These are phyloP conservation scores for Acer campestre DNA, from an alignment of 345 rosid species.

Conservation along the genomic window DNA sequence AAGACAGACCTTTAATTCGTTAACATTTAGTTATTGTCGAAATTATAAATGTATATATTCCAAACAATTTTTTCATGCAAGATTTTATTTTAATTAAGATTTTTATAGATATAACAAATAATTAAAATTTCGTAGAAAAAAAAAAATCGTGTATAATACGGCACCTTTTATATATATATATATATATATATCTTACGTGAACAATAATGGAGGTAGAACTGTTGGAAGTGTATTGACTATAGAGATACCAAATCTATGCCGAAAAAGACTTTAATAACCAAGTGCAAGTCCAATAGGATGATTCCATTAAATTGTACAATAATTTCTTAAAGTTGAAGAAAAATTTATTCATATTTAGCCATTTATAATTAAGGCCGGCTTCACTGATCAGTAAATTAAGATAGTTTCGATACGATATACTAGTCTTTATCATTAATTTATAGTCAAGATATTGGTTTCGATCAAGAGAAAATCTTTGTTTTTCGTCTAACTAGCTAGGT, in stretches of 20 bases:
- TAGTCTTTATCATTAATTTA: background rate
- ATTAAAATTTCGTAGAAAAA: too few relatives aligned
- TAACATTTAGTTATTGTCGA: background rate
- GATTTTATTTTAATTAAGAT: too few relatives aligned
- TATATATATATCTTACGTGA: too few relatives aligned
- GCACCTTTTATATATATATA: too few relatives aligned
- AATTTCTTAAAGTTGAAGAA: conserved; percentile 13
- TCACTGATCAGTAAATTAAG: background rate
- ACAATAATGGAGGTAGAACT: too few relatives aligned
- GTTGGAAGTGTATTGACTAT: background rate
- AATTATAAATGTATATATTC: too few relatives aligned
- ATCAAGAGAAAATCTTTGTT: too few relatives aligned
- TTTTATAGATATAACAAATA: too few relatives aligned
- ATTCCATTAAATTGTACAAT: background rate
- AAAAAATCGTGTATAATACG: too few relatives aligned
- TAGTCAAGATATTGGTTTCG: background rate
- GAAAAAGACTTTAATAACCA: background rate
- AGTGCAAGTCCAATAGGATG: background rate
- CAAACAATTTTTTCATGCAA: too few relatives aligned
- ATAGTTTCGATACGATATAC: background rate
- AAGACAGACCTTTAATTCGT: background rate
- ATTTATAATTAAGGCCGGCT: background rate
- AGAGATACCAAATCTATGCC: background rate
- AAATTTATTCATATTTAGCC: conserved; percentile 5
- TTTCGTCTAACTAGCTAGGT: too few relatives aligned